A percentile compares a stretch with the other conserved stretches of the same genome.
phyloP scores from a whole-genome alignment of 1,139 yeast species.

The Sporopachydermia cereana region DNA sequence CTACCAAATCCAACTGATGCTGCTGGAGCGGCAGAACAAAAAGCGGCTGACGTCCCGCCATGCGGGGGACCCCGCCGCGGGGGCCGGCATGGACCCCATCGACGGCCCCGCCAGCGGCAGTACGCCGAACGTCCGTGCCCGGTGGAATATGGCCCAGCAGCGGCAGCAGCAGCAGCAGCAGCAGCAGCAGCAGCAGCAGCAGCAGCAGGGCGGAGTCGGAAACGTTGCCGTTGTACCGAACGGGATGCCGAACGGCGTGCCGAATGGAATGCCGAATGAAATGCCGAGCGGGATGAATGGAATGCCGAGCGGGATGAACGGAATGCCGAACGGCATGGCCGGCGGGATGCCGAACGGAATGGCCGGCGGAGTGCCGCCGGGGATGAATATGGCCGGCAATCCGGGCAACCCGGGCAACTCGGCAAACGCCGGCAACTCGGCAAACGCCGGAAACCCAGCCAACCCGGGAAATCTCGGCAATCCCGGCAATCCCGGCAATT shows the following conservation, averaged over 20 bases:
- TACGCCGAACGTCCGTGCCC: not conserved
- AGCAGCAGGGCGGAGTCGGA: constrained; percentile 10
- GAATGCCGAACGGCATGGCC: not conserved
- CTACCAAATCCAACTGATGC: constrained; percentile 65
- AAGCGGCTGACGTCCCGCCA: constrained; percentile 34
- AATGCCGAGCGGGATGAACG: not conserved
- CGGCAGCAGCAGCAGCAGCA: constrained; percentile 16
- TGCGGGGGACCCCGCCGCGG: constrained; percentile 15
- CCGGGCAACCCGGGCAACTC: not conserved
- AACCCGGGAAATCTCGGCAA: not conserved
- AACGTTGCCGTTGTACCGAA: not conserved
- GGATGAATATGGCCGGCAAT: too few species aligned
- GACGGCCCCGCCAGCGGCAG: constrained; percentile 8
- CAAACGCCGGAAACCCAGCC: not conserved
- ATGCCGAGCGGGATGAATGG: not conserved
- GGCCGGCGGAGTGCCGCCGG: not conserved
- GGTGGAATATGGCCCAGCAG: constrained; percentile 8
- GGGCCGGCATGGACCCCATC: not conserved
- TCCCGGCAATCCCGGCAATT: not conserved
- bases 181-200: constrained; percentile 14
- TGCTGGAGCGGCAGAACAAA: constrained; percentile 61
- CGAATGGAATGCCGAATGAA: not conserved
- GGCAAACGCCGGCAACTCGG: not conserved
- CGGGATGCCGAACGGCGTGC: not conserved
- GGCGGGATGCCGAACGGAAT: not conserved